Evolutionary conservation across 2,329 filamentous ascomycete species (phyloP).

Genomic region (Arthrinium phaeospermum): DNA sequence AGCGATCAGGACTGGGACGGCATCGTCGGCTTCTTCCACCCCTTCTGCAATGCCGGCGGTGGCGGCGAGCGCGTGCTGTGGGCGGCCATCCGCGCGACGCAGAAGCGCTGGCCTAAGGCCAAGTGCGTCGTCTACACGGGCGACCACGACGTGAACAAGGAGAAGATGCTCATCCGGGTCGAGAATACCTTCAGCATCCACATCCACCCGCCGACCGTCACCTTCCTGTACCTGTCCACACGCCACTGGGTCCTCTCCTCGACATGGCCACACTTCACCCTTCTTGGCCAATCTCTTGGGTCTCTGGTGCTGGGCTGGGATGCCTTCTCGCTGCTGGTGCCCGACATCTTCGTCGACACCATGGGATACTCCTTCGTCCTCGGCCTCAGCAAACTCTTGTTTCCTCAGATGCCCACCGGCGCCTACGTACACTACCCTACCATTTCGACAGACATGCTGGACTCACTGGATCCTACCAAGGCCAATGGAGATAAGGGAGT

Average conservation of each 20-base stretch:
- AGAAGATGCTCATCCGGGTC: slow-evolving; percentile 77
- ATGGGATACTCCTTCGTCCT: slow-evolving; percentile 97
- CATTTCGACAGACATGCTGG: slow-evolving; percentile 97
- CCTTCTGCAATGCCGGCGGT: slow-evolving; percentile 96
- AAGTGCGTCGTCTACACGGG: slow-evolving; percentile 95
- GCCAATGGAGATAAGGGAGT: slow-evolving; percentile 69
- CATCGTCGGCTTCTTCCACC: slow-evolving; percentile 95
- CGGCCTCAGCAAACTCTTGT: slow-evolving; percentile 81
- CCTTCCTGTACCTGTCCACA: slow-evolving; percentile 90
- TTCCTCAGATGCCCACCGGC: slow-evolving; percentile 79
- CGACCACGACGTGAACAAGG: slow-evolving; percentile 86
- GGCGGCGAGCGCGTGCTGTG: slow-evolving; percentile 96
- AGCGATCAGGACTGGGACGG: slow-evolving; percentile 74
- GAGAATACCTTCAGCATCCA: slow-evolving; percentile 91
- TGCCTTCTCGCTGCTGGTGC: slow-evolving; percentile 88
- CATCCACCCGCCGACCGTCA: slow-evolving; percentile 80
- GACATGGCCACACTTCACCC: slow-evolving; percentile 90
- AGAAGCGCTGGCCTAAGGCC: slow-evolving; percentile 85
- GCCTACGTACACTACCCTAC: slow-evolving; percentile 98
- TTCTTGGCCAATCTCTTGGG: slow-evolving; percentile 91
- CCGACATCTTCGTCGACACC: slow-evolving; percentile 94
- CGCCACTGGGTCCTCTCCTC: slow-evolving; percentile 84
- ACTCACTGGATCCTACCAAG: slow-evolving; percentile 72
- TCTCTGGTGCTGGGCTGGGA: slow-evolving; percentile 89
- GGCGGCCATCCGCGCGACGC: slow-evolving; percentile 91